These are phyloP conservation scores for Paramecium sonneborni DNA, from an alignment of 73 alveolate species.

Conservation along the genomic window DNA sequence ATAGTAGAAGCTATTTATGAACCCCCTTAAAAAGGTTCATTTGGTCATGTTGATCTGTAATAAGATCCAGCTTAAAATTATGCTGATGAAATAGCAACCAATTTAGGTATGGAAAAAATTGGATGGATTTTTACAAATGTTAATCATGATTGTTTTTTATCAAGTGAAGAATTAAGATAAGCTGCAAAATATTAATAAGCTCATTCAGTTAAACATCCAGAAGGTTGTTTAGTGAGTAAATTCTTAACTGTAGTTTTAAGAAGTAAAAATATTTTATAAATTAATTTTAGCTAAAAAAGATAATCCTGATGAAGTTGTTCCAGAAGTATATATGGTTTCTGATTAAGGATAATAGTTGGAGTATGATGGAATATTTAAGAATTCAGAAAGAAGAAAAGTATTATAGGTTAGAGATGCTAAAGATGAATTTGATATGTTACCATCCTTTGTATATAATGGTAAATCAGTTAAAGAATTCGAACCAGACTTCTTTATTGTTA, in stretches of 20 bases:
- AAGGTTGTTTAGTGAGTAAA: slow-evolving; percentile 93
- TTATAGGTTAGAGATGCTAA: slow-evolving; percentile 89
- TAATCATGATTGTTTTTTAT: slow-evolving; percentile 92
- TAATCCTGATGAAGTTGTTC: slow-evolving; percentile 89
- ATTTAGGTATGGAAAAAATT: slow-evolving; percentile 90
- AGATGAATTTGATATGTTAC: slow-evolving; percentile 86
- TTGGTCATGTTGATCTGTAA: slow-evolving; percentile 81
- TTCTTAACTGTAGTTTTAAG: slow-evolving; percentile 85
- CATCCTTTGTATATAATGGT: slow-evolving; percentile 93
- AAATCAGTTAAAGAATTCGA: slow-evolving; percentile 95
- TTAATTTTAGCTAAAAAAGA: slow-evolving; percentile 71
- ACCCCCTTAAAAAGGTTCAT: slow-evolving; percentile 95
- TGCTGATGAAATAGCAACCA: slow-evolving; percentile 91
- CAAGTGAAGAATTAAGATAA: slow-evolving; percentile 92
- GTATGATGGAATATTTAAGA: slow-evolving; percentile 92
- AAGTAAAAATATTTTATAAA: slow-evolving; percentile 25
- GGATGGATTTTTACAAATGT: slow-evolving; percentile 99
- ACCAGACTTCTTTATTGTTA: slow-evolving; percentile 98
- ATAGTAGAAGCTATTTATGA: slow-evolving; percentile 97
- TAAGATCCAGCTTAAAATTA: slow-evolving; percentile 80
- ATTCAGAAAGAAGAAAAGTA: slow-evolving; percentile 84
- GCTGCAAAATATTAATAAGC: slow-evolving; percentile 92
- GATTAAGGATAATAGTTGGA: slow-evolving; percentile 97
- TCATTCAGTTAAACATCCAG: slow-evolving; percentile 91
- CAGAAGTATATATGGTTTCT: slow-evolving; percentile 98